Evolutionary conservation across 1,284 basidiomycete genomes (phyloP).

Genomic region (Ganoderma multipileum): DNA sequence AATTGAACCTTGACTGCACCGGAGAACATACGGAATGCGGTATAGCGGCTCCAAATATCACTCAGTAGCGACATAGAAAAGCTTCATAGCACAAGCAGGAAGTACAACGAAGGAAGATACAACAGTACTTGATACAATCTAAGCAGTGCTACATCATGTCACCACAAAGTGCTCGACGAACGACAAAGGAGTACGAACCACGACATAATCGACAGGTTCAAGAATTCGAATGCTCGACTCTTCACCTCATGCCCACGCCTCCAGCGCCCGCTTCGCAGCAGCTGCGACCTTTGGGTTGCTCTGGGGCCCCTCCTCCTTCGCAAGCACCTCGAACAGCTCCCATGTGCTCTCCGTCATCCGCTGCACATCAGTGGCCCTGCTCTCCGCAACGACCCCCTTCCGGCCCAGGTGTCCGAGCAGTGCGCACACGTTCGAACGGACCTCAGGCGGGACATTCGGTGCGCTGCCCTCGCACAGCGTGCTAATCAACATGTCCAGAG

Average conservation of each 20-base stretch:
- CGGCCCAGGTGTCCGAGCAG: slow-evolving; percentile 67
- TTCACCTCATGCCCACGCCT: slow-evolving; percentile 36
- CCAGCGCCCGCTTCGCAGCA: slow-evolving; percentile 39
- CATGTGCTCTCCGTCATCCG: slow-evolving; percentile 56
- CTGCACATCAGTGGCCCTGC: slow-evolving; percentile 46
- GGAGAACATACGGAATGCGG: background rate
- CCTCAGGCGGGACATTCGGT: slow-evolving; percentile 67
- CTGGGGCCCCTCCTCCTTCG: slow-evolving; percentile 29
- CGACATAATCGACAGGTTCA: background rate
- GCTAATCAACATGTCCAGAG: slow-evolving; percentile 69
- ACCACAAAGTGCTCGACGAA: background rate
- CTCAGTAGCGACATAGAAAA: background rate
- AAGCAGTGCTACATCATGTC: background rate
- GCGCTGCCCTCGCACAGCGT: slow-evolving; percentile 54
- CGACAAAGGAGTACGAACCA: background rate
- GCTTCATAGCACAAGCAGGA: slow-evolving; percentile 10
- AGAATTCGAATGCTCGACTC: background rate
- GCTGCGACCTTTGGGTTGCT: slow-evolving; percentile 29
- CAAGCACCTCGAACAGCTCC: slow-evolving; percentile 54
- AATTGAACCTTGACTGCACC: background rate
- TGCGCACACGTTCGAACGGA: slow-evolving; percentile 76
- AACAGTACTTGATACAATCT: background rate
- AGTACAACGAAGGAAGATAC: slow-evolving; percentile 15
- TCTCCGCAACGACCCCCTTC: slow-evolving; percentile 51
- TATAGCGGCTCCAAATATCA: background rate